Base-by-base conservation (phyloP, 257 asterid genomes). In the Solanum sejunctum region DNA sequence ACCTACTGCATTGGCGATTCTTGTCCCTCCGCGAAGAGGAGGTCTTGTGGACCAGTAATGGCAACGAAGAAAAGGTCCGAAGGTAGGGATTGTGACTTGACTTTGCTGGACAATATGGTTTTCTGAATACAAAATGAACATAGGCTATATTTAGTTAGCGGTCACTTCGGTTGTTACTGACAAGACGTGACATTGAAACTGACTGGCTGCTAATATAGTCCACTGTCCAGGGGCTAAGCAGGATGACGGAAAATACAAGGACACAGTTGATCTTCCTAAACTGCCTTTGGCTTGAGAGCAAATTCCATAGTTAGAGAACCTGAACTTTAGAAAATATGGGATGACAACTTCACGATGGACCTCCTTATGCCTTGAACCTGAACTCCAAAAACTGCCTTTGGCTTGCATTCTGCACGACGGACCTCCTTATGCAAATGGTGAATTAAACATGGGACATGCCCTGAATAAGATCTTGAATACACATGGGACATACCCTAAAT, bases 391-490 rank as follows among this genome's bases (percentile, higher is more conserved):
- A 91, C 87, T 84, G 85, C 94, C 95, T 98, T 98, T 94, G 85
- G 90, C 88, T 86, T 97, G 95, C 89, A 93, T 97, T 88, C 97
- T 95, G 84, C 99, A 97, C 84, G 99, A 97, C 83, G 99, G 99
- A 54, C 99, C 99, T 84, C 99, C 99, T 83, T 97, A 97, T 86
- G 99, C 99, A 47, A 97, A 97, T 91, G 99, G 99, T 70, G 98
- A 97, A 92, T 88, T 97, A 88, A 98, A 97, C 86, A 97, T 97
- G 88, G 99, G 99, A 56, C 99, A 97, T 90, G 99, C 99, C 71
- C 88, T 97, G 84, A n/a, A n/a, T n/a, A n/a, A n/a, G n/a, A n/a
- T n/a, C n/a, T n/a, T n/a, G n/a, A n/a, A n/a, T 26, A 26, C 28
- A 26, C 28, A 26, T 26, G 28, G 28, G 28, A 26, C 28, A 26